Conservation (phyloP, 495 filamentous ascomycete genomes). For the Poronia punctata region DNA sequence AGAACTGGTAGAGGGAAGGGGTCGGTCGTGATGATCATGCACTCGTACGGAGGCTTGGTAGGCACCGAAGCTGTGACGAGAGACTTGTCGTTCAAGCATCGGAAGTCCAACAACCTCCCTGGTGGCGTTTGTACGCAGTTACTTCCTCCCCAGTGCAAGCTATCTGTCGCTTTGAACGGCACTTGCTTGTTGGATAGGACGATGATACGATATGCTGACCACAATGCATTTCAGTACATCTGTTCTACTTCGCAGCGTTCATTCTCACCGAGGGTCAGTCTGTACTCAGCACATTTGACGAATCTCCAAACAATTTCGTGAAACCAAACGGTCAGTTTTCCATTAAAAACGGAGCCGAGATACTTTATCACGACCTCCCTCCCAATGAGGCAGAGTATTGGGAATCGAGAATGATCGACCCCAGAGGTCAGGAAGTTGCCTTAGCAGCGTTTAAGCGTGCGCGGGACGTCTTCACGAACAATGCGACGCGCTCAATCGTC, state of each 20-base stretch:
- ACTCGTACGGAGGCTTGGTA: conserved; percentile 41
- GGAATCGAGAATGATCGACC: conserved; percentile 24
- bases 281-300: conserved; percentile 7
- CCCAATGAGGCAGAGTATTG: conserved; percentile 18
- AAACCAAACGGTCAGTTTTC: conserved; percentile 13
- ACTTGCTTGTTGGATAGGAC: conserved; percentile 5
- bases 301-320: conserved; percentile 13
- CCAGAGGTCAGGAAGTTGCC: no score
- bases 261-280: conserved; percentile 20
- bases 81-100: conserved; percentile 29
- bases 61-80: conserved; percentile 35
- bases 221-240: conserved; percentile 18
- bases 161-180: background rate
- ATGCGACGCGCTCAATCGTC: no score
- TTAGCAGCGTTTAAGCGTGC: no score
- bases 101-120: conserved; percentile 19
- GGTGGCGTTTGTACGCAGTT: conserved; percentile 31
- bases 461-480: no score
- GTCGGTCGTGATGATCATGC: conserved; percentile 37
- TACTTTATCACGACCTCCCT: conserved; percentile 25
- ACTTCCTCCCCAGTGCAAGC: background rate
- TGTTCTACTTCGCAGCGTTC: conserved; percentile 32
- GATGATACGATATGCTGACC: conserved; percentile 13
- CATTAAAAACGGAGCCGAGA: conserved; percentile 8
- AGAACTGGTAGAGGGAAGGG: conserved; percentile 22